Evolutionary conservation across 2,329 filamentous ascomycete genomes (phyloP).

Genomic region (Fusarium veterinarium): DNA sequence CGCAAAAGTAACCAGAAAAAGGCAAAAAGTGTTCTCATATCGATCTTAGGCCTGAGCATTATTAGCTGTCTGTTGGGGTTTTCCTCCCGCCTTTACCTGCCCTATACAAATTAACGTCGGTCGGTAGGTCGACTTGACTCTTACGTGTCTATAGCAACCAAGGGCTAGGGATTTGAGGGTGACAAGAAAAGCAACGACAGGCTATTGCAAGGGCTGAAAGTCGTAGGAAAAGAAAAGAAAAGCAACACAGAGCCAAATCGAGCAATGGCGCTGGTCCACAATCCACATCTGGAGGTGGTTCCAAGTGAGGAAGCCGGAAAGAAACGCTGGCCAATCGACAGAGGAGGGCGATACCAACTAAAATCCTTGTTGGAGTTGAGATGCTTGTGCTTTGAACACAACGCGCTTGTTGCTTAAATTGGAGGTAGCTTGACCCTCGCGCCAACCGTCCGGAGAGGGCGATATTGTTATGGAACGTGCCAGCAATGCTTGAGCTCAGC

Average conservation of each 20-base stretch:
- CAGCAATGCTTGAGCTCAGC: slow-evolving; percentile 21
- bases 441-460: slow-evolving; percentile 38
- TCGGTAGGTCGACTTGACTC: slow-evolving; percentile 4
- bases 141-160: slow-evolving; percentile 2
- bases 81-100: not conserved
- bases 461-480: slow-evolving; percentile 43
- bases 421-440: slow-evolving; percentile 32
- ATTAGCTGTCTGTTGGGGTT: slow-evolving; percentile 20
- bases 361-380: slow-evolving; percentile 26
- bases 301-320: slow-evolving; percentile 28
- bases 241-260: slow-evolving; percentile 31
- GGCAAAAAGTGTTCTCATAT: slow-evolving; percentile 10
- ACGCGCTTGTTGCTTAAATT: slow-evolving; percentile 28
- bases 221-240: slow-evolving; percentile 34
- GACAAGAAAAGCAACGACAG: slow-evolving; percentile 34
- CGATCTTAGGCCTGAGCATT: not conserved
- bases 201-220: slow-evolving; percentile 5
- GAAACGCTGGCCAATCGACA: slow-evolving; percentile 40
- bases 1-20: slow-evolving; percentile 12
- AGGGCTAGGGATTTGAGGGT: slow-evolving; percentile 11
- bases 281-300: slow-evolving; percentile 39
- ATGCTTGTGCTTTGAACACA: slow-evolving; percentile 21
- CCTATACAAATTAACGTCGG: not conserved
- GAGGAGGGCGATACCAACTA: slow-evolving; percentile 31
- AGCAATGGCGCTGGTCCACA: slow-evolving; percentile 32